Conservation (phyloP, 306 rosid species). For the Notholithocarpus densiflorus region DNA sequence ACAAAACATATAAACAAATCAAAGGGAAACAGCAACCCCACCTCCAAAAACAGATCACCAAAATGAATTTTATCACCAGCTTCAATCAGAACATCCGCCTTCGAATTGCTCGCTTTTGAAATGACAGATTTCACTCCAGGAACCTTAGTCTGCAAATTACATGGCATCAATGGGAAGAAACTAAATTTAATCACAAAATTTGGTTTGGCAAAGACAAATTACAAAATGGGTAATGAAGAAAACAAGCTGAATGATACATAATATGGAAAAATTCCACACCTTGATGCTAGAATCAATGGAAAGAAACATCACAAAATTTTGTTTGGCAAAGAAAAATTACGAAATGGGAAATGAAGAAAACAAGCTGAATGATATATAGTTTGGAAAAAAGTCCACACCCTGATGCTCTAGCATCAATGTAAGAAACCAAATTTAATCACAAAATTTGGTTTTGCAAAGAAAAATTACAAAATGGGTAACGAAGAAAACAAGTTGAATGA, state of each 20-base stretch:
- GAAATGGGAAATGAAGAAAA: too few species aligned
- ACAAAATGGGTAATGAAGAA: too few species aligned
- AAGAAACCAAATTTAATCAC: neutral
- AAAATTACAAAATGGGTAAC: too few species aligned
- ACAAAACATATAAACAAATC: neutral
- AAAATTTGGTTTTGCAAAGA: neutral
- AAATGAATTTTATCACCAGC: conserved; percentile 57
- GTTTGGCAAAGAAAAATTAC: neutral
- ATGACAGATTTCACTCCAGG: conserved; percentile 76
- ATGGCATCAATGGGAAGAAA: neutral
- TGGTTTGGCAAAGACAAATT: too few species aligned
- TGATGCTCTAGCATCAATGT: too few species aligned
- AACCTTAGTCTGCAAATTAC: conserved; percentile 51
- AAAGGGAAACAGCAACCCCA: conserved; percentile 22
- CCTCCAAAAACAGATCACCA: conserved; percentile 88
- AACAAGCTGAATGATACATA: neutral
- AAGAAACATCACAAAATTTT: neutral
- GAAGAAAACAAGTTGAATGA: too few species aligned
- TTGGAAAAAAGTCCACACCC: neutral
- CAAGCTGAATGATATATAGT: neutral
- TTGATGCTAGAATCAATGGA: too few species aligned
- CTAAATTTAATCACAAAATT: neutral
- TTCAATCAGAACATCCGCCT: conserved; percentile 62
- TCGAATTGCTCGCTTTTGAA: conserved; percentile 80
- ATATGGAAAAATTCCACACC: neutral